Percentiles rank a stretch among this genome's conserved stretches.
These are phyloP conservation scores for Pseudonitzschia multistriata DNA, from an alignment of 108 stramenopile species.

Conservation along the genomic window DNA sequence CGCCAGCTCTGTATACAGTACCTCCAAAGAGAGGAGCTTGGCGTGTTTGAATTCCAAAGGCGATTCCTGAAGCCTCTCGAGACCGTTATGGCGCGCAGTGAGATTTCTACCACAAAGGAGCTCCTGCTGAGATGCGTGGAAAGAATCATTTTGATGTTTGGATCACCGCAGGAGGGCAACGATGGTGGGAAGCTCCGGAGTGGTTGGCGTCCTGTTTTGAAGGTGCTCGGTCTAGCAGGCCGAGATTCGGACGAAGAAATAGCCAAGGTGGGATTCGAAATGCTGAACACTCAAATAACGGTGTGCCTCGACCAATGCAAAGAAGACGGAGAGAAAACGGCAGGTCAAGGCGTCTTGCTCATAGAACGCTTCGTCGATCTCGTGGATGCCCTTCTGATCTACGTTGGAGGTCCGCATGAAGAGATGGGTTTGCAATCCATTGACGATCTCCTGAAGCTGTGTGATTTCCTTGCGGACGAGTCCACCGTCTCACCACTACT, in stretches of 20 bases:
- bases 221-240: conserved; percentile 86
- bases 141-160: conserved; percentile 80
- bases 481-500: conserved; percentile 35
- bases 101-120: conserved; percentile 81
- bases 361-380: conserved; percentile 90
- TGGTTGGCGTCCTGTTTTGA: conserved; percentile 93
- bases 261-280: conserved; percentile 66
- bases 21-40: conserved; percentile 89
- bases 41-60: conserved; percentile 94
- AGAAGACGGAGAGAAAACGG: not conserved
- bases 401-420: conserved; percentile 81
- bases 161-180: conserved; percentile 34
- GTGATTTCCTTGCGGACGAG: conserved; percentile 54
- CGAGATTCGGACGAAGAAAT: conserved; percentile 68
- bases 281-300: conserved; percentile 60
- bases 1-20: conserved; percentile 96
- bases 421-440: conserved; percentile 75
- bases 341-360: conserved; percentile 41
- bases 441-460: conserved; percentile 56
- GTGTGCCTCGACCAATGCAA: conserved; percentile 37
- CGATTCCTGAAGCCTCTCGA: conserved; percentile 95
- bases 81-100: conserved; percentile 63
- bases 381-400: conserved; percentile 84
- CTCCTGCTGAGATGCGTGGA: conserved; percentile 92
- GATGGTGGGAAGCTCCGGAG: conserved; percentile 65